Conservation (phyloP, 2,329 filamentous ascomycete genomes). For the Parascedosporium putredinis region DNA sequence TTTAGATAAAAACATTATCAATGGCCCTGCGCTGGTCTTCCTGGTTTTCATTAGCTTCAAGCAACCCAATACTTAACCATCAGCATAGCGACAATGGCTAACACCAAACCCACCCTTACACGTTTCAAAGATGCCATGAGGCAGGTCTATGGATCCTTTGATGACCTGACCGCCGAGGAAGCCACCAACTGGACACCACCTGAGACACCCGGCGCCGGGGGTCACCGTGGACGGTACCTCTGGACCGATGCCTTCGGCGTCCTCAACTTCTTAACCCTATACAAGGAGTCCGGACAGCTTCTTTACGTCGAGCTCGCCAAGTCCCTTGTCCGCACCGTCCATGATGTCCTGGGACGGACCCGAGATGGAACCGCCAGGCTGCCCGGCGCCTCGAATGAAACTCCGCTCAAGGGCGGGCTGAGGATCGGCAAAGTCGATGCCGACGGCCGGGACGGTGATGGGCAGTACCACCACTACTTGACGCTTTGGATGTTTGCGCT, state of each 20-base stretch:
- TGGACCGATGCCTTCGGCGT: slow-evolving; percentile 54
- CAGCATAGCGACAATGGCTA: slow-evolving; percentile 4
- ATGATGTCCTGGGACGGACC: slow-evolving; percentile 40
- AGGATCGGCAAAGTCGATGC: slow-evolving; percentile 45
- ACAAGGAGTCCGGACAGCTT: slow-evolving; percentile 23
- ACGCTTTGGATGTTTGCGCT: slow-evolving; percentile 55
- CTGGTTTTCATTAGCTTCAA: no score
- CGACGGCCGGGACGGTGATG: slow-evolving; percentile 39
- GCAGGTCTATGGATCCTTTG: slow-evolving; percentile 25
- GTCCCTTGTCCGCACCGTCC: slow-evolving; percentile 38
- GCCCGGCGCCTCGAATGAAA: slow-evolving; percentile 37
- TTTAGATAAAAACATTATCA: not conserved
- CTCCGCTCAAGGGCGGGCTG: slow-evolving; percentile 43
- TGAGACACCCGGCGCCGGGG: slow-evolving; percentile 32
- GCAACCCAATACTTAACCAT: not conserved
- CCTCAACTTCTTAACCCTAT: slow-evolving; percentile 46
- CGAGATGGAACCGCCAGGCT: slow-evolving; percentile 36
- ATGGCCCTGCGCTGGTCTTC: no score
- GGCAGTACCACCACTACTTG: slow-evolving; percentile 52
- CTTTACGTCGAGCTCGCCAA: slow-evolving; percentile 38
- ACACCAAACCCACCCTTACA: not conserved
- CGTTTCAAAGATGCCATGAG: slow-evolving; percentile 27
- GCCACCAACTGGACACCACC: slow-evolving; percentile 34
- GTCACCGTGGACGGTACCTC: slow-evolving; percentile 47
- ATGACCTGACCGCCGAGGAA: slow-evolving; percentile 14